These are phyloP conservation scores for maize (Zea mays) DNA, from an alignment of 176 grass and related monocot species.

Conservation along the genomic window Zm-B73-REFERENCE-NAM-5.0 NC_050098.1:151058001-151058500, in stretches of 20 bases:
- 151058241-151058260: constrained; percentile 92
- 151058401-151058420: constrained; percentile 91
- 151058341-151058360: constrained; percentile 81
- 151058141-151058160: constrained; percentile 57
- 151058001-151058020: constrained; percentile 89
- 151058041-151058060: constrained; percentile 54
- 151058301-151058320: constrained; percentile 44
- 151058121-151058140: constrained; percentile 79
- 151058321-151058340: constrained; percentile 67
- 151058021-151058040: constrained; percentile 87
- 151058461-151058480: constrained; percentile 52
- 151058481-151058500: constrained; percentile 41
- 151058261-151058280: constrained; percentile 95
- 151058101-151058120: constrained; percentile 90
- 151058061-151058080: constrained; percentile 63
- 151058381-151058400: constrained; percentile 98
- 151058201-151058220: constrained; percentile 91
- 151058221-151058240: constrained; percentile 59
- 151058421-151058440: constrained; percentile 84
- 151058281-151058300: constrained; percentile 72
- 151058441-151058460: constrained; percentile 82
- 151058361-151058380: constrained; percentile 88
- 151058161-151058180: constrained; percentile 86
- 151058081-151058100: constrained; percentile 85
- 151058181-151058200: constrained; percentile 92